Percentiles rank a stretch among this genome's conserved stretches.
Conservation (phyloP, 2,329 filamentous ascomycete genomes). For the Tolypocladium tundrense region DNA sequence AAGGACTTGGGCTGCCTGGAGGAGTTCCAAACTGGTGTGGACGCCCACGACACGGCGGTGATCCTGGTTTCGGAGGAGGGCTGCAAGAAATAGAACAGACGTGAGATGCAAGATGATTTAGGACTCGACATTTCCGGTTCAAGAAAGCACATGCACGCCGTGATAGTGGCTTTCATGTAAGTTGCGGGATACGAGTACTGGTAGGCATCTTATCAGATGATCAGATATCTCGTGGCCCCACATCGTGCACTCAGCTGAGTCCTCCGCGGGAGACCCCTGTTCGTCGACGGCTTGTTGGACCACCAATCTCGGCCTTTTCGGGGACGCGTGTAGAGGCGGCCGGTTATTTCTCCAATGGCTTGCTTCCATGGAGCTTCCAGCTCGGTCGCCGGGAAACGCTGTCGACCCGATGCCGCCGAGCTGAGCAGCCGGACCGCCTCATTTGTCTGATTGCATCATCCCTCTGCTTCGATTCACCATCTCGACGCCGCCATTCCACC, state of each 20-base stretch:
- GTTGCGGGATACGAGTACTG: no score
- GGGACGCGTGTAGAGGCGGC: background rate
- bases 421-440: background rate
- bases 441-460: background rate
- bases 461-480: background rate
- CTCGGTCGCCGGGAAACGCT: background rate
- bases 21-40: slow-evolving; percentile 16
- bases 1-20: slow-evolving; percentile 24
- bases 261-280: background rate
- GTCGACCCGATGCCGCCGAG: background rate
- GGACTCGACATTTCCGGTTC: no score
- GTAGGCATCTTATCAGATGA: background rate
- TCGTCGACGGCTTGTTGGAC: background rate
- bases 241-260: background rate
- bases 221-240: background rate
- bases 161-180: no score
- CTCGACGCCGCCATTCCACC: background rate
- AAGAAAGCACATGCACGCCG: no score
- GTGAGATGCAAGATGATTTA: no score
- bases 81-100: background rate
- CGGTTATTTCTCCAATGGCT: background rate
- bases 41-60: slow-evolving; percentile 24
- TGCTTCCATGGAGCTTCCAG: background rate
- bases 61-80: slow-evolving; percentile 6
- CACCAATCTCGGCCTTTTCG: background rate